phyloP scores from a whole-genome alignment of 176 grass and related monocot species.

The Bothriochloa decipiens region DNA sequence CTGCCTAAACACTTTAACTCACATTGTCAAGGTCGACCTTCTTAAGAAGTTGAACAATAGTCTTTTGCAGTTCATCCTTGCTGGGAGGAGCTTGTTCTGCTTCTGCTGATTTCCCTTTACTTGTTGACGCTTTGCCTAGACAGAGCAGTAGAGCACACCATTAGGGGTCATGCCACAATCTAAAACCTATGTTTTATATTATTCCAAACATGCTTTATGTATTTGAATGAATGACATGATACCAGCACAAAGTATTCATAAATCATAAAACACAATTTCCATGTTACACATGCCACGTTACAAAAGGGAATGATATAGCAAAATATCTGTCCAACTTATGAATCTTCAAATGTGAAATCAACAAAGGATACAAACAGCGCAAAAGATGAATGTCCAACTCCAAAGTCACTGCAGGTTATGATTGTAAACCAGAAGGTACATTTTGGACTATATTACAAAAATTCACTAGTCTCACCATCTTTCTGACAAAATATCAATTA shows the following conservation, averaged over 20 bases:
- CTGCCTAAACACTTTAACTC: conserved; percentile 14
- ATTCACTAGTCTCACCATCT: neutral
- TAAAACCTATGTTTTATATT: conserved; percentile 3
- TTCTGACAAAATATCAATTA: neutral
- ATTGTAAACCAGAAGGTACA: neutral
- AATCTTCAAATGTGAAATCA: conserved; percentile 1
- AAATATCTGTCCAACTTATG: neutral
- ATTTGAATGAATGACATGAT: neutral
- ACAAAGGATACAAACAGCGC: neutral
- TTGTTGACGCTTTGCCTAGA: conserved; percentile 69
- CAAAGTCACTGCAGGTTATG: neutral
- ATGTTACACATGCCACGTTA: neutral
- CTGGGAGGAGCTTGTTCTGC: conserved; percentile 45
- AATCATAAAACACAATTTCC: neutral
- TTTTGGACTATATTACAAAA: neutral
- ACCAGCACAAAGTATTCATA: neutral
- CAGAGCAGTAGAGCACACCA: conserved; percentile 44
- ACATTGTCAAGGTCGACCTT: conserved; percentile 85
- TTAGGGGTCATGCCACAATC: conserved; percentile 12
- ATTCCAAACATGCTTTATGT: neutral
- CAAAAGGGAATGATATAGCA: neutral
- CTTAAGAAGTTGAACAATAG: conserved; percentile 69
- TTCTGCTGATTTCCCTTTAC: conserved; percentile 53
- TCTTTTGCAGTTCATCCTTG: conserved; percentile 72
- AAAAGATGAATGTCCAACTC: conserved; percentile 1